These are phyloP conservation scores for Leucocoprinus sp. DNA, from an alignment of 768 basidiomycete genomes.

Conservation along the genomic window DNA sequence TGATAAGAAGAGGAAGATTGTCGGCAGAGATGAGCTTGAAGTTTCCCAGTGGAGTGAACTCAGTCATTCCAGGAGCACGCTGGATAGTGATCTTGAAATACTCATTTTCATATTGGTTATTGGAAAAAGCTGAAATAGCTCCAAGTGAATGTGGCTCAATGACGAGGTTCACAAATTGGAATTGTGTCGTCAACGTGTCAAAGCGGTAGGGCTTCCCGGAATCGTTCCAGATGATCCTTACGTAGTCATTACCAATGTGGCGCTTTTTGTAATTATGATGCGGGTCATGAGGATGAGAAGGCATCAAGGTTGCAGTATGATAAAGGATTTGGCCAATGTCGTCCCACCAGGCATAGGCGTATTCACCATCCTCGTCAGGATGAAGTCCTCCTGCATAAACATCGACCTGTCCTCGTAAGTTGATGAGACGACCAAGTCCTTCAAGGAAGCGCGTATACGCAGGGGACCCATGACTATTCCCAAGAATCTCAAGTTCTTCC, in stretches of 20 bases:
- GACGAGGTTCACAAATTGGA: slow-evolving; percentile 97
- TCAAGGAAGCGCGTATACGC: slow-evolving; percentile 91
- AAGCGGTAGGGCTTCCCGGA: slow-evolving; percentile 84
- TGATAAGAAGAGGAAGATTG: slow-evolving; percentile 77
- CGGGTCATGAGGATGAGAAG: slow-evolving; percentile 59
- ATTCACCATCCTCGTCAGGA: slow-evolving; percentile 89
- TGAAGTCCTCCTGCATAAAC: slow-evolving; percentile 91
- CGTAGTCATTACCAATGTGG: slow-evolving; percentile 94
- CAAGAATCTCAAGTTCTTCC: slow-evolving; percentile 76
- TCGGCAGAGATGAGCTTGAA: slow-evolving; percentile 93
- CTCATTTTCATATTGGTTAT: slow-evolving; percentile 81
- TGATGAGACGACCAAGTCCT: slow-evolving; percentile 81
- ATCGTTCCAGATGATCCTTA: slow-evolving; percentile 97
- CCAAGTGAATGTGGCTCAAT: slow-evolving; percentile 89
- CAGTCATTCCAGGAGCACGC: slow-evolving; percentile 82
- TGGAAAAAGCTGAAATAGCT: slow-evolving; percentile 77
- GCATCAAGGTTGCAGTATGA: slow-evolving; percentile 98
- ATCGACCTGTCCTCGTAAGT: slow-evolving; percentile 82
- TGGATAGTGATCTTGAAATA: slow-evolving; percentile 95
- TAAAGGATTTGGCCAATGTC: slow-evolving; percentile 93
- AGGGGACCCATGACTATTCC: slow-evolving; percentile 88
- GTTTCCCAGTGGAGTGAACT: slow-evolving; percentile 86
- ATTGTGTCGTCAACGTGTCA: slow-evolving; percentile 86
- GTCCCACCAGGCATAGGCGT: slow-evolving; percentile 99
- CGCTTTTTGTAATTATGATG: slow-evolving; percentile 81